These are phyloP conservation scores for Paramecium primaurelia DNA, from an alignment of 73 alveolate species.

Conservation along the genomic window DNA sequence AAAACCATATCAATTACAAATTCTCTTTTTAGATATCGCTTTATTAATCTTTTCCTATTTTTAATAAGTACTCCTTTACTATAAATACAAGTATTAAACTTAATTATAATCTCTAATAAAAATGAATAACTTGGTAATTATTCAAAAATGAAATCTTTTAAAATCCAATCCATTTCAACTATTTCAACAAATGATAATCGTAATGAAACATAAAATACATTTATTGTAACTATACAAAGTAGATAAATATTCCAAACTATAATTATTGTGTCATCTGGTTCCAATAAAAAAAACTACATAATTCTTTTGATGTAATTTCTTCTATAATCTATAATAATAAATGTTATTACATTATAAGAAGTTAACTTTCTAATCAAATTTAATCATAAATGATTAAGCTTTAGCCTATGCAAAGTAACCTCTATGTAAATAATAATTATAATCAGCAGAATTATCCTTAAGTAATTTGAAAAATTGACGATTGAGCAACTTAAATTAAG, in stretches of 20 bases:
- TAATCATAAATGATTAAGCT: neutral
- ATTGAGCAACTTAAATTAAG: neutral
- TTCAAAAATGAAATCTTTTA: neutral
- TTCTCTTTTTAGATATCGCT: neutral
- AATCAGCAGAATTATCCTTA: neutral
- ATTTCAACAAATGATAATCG: neutral
- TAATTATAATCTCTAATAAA: neutral
- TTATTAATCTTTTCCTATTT: neutral
- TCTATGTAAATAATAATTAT: neutral
- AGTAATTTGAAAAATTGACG: neutral
- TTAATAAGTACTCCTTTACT: neutral
- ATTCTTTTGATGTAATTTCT: neutral
- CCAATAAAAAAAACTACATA: neutral
- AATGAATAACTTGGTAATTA: neutral
- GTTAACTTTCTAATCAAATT: neutral
- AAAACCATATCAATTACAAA: neutral
- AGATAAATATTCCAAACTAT: constrained; percentile 3
- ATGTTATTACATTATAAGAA: neutral
- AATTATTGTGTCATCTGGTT: constrained; percentile 7
- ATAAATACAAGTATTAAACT: constrained; percentile 16
- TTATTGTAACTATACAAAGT: neutral
- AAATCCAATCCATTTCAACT: neutral
- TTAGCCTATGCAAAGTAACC: neutral
- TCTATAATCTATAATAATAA: neutral
- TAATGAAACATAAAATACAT: neutral